These are phyloP conservation scores for Cyclotella distinguenda DNA, from an alignment of 108 stramenopile genomes.

Conservation along the genomic window DNA sequence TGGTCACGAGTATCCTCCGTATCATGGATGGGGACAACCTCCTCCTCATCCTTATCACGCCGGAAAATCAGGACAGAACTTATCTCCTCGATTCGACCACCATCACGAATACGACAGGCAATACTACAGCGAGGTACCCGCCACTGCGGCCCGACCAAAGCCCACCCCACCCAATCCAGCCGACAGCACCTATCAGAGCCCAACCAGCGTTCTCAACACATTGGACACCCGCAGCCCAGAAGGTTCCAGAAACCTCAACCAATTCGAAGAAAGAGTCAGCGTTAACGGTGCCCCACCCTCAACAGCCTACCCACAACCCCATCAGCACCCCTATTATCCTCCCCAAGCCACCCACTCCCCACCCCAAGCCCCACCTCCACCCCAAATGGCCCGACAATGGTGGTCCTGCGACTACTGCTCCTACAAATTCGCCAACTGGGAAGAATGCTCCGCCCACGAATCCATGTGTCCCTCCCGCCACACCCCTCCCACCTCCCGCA, in stretches of 20 bases:
- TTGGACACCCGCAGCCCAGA: constrained; percentile 42
- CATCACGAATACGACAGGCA: constrained; percentile 6
- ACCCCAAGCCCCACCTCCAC: constrained; percentile 1
- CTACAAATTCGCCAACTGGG: constrained; percentile 73
- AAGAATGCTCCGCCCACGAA: constrained; percentile 84
- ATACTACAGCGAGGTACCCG: constrained; percentile 8
- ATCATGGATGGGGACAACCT: constrained; percentile 3
- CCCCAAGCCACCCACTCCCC: constrained; percentile 14
- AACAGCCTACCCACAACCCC: background rate
- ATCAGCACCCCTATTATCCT: constrained; percentile 3
- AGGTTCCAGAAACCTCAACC: constrained; percentile 35
- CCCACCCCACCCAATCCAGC: constrained; percentile 2
- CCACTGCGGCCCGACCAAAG: constrained; percentile 5
- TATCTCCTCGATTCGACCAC: constrained; percentile 6
- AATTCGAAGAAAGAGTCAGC: constrained; percentile 37
- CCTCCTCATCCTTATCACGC: background rate
- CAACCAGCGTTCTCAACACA: constrained; percentile 8
- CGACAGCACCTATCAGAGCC: constrained; percentile 10
- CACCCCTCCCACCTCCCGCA: constrained; percentile 8
- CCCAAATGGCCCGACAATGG: constrained; percentile 21
- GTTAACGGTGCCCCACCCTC: background rate
- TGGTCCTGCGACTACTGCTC: constrained; percentile 88
- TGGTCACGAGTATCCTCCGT: constrained; percentile 10
- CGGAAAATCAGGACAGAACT: background rate
- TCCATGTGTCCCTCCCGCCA: constrained; percentile 52